phyloP scores from a whole-genome alignment of 2,329 filamentous ascomycete species.

The Xylariaceae sp. region DNA sequence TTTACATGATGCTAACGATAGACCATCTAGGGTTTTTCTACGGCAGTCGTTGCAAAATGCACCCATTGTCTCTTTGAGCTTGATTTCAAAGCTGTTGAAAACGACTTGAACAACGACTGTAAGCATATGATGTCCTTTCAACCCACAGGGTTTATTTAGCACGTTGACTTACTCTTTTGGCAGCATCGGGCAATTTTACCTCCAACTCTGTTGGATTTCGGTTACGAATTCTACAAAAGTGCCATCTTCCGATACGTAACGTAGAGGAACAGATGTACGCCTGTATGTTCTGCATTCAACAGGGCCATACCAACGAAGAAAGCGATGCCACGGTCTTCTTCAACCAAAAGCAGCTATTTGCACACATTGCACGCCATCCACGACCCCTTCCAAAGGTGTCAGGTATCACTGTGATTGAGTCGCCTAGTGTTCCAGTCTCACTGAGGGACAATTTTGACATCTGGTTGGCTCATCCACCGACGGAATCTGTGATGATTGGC shows the following conservation, averaged over 20 bases:
- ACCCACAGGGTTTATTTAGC: neutral
- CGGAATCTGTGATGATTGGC: slow-evolving; percentile 41
- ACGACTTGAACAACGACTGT: slow-evolving; percentile 50
- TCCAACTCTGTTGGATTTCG: slow-evolving; percentile 49
- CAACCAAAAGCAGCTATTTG: slow-evolving; percentile 50
- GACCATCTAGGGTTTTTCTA: slow-evolving; percentile 39
- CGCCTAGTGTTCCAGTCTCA: slow-evolving; percentile 37
- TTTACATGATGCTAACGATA: slow-evolving; percentile 3
- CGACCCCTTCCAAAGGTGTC: slow-evolving; percentile 50
- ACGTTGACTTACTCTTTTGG: slow-evolving; percentile 5
- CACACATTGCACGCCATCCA: slow-evolving; percentile 52
- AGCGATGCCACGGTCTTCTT: slow-evolving; percentile 59
- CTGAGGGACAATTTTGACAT: slow-evolving; percentile 53
- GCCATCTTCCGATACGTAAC: slow-evolving; percentile 48
- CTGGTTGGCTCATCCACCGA: slow-evolving; percentile 43
- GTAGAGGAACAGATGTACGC: slow-evolving; percentile 54
- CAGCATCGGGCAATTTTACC: slow-evolving; percentile 47
- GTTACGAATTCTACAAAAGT: slow-evolving; percentile 55
- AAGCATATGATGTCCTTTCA: slow-evolving; percentile 18
- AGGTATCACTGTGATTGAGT: slow-evolving; percentile 49
- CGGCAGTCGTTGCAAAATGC: slow-evolving; percentile 49
- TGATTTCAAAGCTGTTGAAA: slow-evolving; percentile 51
- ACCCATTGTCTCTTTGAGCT: slow-evolving; percentile 53
- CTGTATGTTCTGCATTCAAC: slow-evolving; percentile 53
- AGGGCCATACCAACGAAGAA: slow-evolving; percentile 49